Evolutionary conservation across 2,329 filamentous ascomycete species (phyloP).

Genomic region (Madurella mycetomatis): DNA sequence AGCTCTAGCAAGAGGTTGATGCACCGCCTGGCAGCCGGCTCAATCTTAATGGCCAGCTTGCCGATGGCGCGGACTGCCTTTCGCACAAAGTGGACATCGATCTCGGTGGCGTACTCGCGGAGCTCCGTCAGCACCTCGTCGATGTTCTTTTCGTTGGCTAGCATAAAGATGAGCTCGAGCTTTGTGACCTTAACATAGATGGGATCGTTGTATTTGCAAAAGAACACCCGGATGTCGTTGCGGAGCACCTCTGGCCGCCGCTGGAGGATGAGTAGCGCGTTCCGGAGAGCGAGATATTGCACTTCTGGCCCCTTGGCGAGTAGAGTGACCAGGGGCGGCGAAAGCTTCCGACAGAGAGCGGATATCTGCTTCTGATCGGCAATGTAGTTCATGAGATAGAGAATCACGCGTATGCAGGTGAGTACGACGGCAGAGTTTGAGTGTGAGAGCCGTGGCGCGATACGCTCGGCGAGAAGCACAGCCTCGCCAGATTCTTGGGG

Average conservation of each 20-base stretch:
- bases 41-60: slow-evolving; percentile 98
- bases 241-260: slow-evolving; percentile 86
- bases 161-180: slow-evolving; percentile 97
- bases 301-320: slow-evolving; percentile 96
- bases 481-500: slow-evolving; percentile 89
- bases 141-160: slow-evolving; percentile 93
- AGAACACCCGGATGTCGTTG: slow-evolving; percentile 97
- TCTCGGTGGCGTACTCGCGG: slow-evolving; percentile 95
- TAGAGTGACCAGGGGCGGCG: slow-evolving; percentile 88
- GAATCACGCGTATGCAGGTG: slow-evolving; percentile 90
- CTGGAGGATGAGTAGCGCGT: slow-evolving; percentile 90
- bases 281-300: slow-evolving; percentile 92
- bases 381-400: slow-evolving; percentile 99
- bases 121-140: slow-evolving; percentile 90
- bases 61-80: slow-evolving; percentile 97
- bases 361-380: slow-evolving; percentile 84
- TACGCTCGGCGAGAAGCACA: slow-evolving; percentile 82
- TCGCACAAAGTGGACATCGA: slow-evolving; percentile 96
- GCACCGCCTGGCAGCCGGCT: slow-evolving; percentile 83
- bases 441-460: slow-evolving; percentile 91
- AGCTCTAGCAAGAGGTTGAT: slow-evolving; percentile 90
- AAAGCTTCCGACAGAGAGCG: slow-evolving; percentile 84
- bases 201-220: slow-evolving; percentile 99
- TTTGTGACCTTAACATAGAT: slow-evolving; percentile 99
- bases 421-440: slow-evolving; percentile 95